Evolutionary conservation across 768 basidiomycete genomes (phyloP).

Genomic region (Termitomyces sp.): DNA sequence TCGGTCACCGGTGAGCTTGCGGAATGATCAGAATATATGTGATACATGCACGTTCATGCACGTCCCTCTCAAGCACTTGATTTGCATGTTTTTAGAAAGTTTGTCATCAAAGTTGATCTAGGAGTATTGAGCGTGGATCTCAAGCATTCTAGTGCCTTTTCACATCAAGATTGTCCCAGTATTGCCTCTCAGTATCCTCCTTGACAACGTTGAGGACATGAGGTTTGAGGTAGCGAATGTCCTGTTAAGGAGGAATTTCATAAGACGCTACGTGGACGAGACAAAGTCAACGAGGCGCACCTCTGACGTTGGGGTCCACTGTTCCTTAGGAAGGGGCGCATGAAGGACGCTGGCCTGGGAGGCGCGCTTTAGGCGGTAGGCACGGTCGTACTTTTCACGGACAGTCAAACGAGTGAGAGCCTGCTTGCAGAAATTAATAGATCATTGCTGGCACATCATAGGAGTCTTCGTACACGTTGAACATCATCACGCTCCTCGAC

Average conservation of each 20-base stretch:
- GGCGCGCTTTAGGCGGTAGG: slow-evolving; percentile 83
- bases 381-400: slow-evolving; percentile 84
- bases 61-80: background rate
- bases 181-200: slow-evolving; percentile 73
- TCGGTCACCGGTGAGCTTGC: background rate
- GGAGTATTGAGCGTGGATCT: background rate
- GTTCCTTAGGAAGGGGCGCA: slow-evolving; percentile 70
- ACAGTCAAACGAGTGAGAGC: slow-evolving; percentile 80
- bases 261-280: background rate
- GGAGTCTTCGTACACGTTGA: slow-evolving; percentile 57
- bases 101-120: slow-evolving; percentile 2
- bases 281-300: slow-evolving; percentile 37
- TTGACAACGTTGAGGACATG: slow-evolving; percentile 67
- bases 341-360: slow-evolving; percentile 79
- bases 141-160: slow-evolving; percentile 52
- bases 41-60: background rate
- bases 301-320: slow-evolving; percentile 75
- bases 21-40: background rate
- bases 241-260: slow-evolving; percentile 43
- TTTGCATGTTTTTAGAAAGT: background rate
- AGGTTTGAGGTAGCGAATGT: slow-evolving; percentile 83
- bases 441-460: background rate
- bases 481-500: slow-evolving; percentile 76
- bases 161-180: slow-evolving; percentile 80
- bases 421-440: slow-evolving; percentile 36